Conservation (phyloP, 1,284 basidiomycete genomes). For the Cystobasidium pallidum region DNA sequence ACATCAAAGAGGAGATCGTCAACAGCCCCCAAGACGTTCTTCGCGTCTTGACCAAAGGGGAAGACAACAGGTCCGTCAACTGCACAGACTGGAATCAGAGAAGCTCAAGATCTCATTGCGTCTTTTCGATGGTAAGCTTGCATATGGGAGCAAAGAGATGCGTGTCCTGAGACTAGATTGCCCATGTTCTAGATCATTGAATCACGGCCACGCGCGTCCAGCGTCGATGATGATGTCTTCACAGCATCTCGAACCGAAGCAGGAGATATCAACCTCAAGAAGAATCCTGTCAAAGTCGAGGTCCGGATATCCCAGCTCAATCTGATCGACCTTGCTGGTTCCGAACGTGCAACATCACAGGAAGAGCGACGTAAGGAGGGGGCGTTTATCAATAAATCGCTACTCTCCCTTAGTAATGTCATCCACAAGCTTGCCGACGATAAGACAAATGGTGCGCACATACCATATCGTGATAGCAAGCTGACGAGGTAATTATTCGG, state of each 20-base stretch:
- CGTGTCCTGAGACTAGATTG: neutral
- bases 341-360: constrained; percentile 63
- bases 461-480: constrained; percentile 64
- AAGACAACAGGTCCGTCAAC: constrained; percentile 60
- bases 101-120: constrained; percentile 62
- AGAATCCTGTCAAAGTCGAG: constrained; percentile 2
- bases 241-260: neutral
- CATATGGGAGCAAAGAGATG: neutral
- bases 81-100: constrained; percentile 65
- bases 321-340: constrained; percentile 64
- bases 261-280: neutral
- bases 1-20: constrained; percentile 62
- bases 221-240: neutral
- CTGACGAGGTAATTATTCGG: constrained; percentile 48
- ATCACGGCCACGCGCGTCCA: constrained; percentile 7
- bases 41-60: constrained; percentile 60
- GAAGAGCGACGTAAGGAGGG: constrained; percentile 63
- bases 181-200: constrained; percentile 27
- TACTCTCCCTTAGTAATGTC: constrained; percentile 58
- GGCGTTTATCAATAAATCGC: constrained; percentile 63
- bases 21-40: constrained; percentile 61
- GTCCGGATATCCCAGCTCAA: constrained; percentile 57
- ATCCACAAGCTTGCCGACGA: constrained; percentile 60
- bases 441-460: constrained; percentile 55
- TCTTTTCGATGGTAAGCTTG: constrained; percentile 61